Conservation (phyloP, 441 rosid genomes). For the Breynia disticha region DNA sequence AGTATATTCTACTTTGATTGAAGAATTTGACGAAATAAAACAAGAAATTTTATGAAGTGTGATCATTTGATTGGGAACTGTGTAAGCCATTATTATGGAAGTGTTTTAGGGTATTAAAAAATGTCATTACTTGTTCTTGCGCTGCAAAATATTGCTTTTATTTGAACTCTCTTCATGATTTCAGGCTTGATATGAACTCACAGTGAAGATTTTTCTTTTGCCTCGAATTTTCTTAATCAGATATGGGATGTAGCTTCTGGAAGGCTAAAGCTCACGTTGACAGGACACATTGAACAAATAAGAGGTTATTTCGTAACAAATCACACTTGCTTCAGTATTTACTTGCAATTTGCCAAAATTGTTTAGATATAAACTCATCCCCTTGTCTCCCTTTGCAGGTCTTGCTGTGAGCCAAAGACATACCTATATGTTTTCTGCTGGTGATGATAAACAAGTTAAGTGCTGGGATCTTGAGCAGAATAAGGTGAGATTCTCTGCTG, state of each 20-base stretch:
- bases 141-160: too few species aligned
- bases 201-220: neutral
- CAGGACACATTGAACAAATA: slow-evolving; percentile 90
- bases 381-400: slow-evolving; percentile 35
- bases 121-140: too few species aligned
- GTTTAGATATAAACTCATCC: neutral
- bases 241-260: slow-evolving; percentile 95
- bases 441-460: slow-evolving; percentile 97
- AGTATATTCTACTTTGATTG: too few species aligned
- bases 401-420: slow-evolving; percentile 85
- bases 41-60: too few species aligned
- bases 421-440: slow-evolving; percentile 96
- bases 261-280: slow-evolving; percentile 76
- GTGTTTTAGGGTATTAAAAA: too few species aligned
- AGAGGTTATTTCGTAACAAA: slow-evolving; percentile 45
- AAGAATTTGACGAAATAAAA: too few species aligned
- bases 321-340: neutral
- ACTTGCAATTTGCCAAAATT: too few species aligned
- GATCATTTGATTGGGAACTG: too few species aligned
- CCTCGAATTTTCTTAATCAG: slow-evolving; percentile 26
- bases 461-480: slow-evolving; percentile 99
- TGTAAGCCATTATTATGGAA: too few species aligned
- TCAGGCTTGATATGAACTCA: too few species aligned
- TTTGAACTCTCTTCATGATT: too few species aligned
- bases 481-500: slow-evolving; percentile 42